Conservation (phyloP, 2,329 filamentous ascomycete genomes). For the Verticillium tricorpus region DNA sequence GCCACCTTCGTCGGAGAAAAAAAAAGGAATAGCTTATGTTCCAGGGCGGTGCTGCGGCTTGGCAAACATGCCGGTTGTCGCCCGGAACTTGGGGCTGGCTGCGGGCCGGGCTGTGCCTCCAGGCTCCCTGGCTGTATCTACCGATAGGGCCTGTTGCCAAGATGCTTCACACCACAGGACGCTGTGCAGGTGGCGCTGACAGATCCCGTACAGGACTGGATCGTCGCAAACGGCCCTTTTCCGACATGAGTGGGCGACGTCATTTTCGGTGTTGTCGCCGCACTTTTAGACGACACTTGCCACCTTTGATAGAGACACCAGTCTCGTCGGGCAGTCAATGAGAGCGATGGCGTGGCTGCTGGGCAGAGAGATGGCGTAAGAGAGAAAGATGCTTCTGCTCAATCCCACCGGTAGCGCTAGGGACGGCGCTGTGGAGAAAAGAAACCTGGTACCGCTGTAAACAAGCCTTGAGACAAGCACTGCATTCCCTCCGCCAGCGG, state of each 20-base stretch:
- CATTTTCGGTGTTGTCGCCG: not conserved
- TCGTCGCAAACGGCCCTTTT: not conserved
- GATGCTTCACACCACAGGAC: not conserved
- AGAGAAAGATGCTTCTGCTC: too few species aligned
- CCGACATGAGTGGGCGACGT: not conserved
- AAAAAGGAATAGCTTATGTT: too few species aligned
- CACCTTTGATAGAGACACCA: not conserved
- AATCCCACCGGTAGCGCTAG: too few species aligned
- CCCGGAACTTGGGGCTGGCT: too few species aligned
- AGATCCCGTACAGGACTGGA: not conserved
- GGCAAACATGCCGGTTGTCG: too few species aligned
- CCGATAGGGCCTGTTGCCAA: not conserved
- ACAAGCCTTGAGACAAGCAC: not conserved
- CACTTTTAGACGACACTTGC: not conserved
- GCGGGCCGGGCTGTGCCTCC: too few species aligned
- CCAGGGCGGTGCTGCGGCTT: too few species aligned
- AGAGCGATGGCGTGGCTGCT: not conserved
- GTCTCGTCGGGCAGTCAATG: not conserved
- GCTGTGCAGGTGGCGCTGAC: not conserved
- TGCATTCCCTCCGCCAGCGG: not conserved
- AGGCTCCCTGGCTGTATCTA: not conserved
- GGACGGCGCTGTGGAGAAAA: too few species aligned
- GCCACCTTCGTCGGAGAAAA: too few species aligned
- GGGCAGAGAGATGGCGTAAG: not conserved
- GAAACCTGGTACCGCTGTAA: not conserved